Conservation (phyloP, 2,329 filamentous ascomycete genomes). For the Seiridium cupressi region DNA sequence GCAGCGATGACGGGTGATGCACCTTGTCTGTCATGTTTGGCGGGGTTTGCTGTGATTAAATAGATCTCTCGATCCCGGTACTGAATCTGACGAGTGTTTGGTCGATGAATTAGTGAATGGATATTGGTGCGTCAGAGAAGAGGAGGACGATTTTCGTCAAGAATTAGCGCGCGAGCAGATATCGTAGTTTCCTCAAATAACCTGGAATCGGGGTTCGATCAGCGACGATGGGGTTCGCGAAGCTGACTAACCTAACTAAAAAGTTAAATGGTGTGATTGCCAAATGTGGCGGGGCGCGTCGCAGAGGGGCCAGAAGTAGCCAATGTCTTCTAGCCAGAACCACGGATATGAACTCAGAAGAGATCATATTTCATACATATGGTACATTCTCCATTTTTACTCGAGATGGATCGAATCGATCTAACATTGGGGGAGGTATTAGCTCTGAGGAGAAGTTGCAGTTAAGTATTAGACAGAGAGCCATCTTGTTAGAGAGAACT, state of each 20-base stretch:
- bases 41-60: background rate
- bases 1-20: constrained; percentile 38
- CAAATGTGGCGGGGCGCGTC: background rate
- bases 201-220: background rate
- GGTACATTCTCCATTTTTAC: too few species aligned
- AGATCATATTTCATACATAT: too few species aligned
- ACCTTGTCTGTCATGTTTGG: constrained; percentile 17
- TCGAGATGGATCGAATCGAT: too few species aligned
- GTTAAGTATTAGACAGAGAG: too few species aligned
- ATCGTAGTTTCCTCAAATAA: background rate
- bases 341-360: too few species aligned
- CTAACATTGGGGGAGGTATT: too few species aligned
- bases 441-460: too few species aligned
- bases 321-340: too few species aligned
- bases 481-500: too few species aligned
- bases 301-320: background rate
- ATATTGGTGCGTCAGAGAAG: background rate
- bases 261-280: background rate
- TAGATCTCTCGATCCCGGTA: background rate
- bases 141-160: background rate
- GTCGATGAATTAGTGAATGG: too few species aligned
- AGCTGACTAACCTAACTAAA: background rate
- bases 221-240: background rate
- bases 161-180: background rate
- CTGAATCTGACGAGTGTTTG: too few species aligned